phyloP scores from a whole-genome alignment of 345 rosid genomes.

The Fremontodendron californicum region DNA sequence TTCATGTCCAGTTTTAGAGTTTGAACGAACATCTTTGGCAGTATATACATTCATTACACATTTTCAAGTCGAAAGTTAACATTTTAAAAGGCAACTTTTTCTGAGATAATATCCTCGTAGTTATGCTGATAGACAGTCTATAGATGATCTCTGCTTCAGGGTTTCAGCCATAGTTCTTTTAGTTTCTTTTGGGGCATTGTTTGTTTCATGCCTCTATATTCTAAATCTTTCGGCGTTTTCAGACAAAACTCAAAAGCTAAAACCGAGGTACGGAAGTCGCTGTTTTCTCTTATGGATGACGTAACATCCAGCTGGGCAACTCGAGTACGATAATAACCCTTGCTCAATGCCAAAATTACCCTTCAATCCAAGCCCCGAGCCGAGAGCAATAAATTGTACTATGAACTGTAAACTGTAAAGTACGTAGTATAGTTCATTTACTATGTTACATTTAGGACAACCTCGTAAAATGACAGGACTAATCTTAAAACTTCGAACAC shows the following conservation, averaged over 20 bases:
- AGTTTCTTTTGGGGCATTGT: neutral
- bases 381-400: neutral
- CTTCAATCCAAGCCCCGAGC: neutral
- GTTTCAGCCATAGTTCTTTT: no score
- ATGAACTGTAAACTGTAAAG: neutral
- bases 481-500: no score
- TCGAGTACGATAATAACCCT: neutral
- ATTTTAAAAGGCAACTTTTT: no score
- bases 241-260: neutral
- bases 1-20: constrained; percentile 9
- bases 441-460: neutral
- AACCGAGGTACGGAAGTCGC: neutral
- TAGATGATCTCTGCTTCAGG: no score
- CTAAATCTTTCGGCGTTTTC: no score
- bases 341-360: neutral
- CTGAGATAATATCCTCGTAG: no score
- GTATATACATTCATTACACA: constrained; percentile 19
- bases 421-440: neutral
- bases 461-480: neutral
- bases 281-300: neutral
- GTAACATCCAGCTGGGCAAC: neutral
- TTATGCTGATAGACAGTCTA: no score
- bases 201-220: neutral
- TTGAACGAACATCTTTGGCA: constrained; percentile 5
- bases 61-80: constrained; percentile 14